Percentiles rank a stretch among this genome's conserved stretches.
Evolutionary conservation across 495 filamentous ascomycete genomes (phyloP).

Genomic region (Clavariopsis aquatica): DNA sequence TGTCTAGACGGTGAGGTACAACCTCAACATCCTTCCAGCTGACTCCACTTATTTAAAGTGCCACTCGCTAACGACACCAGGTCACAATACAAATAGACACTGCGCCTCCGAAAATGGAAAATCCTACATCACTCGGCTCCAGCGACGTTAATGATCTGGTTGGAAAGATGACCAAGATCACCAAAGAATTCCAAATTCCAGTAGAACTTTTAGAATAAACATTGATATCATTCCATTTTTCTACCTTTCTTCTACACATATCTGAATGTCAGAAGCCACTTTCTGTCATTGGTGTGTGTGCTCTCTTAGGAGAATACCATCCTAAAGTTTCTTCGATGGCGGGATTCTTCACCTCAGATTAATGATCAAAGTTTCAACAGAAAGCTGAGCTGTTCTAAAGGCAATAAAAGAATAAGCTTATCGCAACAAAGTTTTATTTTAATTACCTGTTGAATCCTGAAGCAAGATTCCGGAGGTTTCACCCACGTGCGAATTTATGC

Average conservation of each 20-base stretch:
- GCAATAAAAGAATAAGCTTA: too few species aligned
- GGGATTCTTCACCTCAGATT: too few species aligned
- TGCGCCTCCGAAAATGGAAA: slow-evolving; percentile 58
- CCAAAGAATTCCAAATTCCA: slow-evolving; percentile 39
- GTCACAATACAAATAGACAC: slow-evolving; percentile 69
- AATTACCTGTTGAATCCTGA: not conserved
- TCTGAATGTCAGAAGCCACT: too few species aligned
- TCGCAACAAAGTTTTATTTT: too few species aligned
- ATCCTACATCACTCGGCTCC: slow-evolving; percentile 27
- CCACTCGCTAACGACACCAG: slow-evolving; percentile 43
- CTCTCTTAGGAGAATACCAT: too few species aligned
- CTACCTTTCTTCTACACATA: too few species aligned
- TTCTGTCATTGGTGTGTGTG: too few species aligned
- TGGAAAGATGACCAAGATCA: slow-evolving; percentile 37
- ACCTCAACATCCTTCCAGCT: slow-evolving; percentile 19
- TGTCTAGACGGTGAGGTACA: slow-evolving; percentile 66
- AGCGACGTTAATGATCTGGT: slow-evolving; percentile 36
- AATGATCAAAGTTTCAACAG: too few species aligned
- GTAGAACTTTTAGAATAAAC: slow-evolving; percentile 38
- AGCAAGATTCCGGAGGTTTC: not conserved
- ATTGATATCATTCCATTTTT: not conserved
- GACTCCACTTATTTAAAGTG: slow-evolving; percentile 5
- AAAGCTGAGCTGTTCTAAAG: too few species aligned
- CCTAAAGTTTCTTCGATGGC: too few species aligned
- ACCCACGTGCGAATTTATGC: not conserved